A percentile compares a stretch with the other conserved stretches of the same genome.
phyloP scores from a whole-genome alignment of 106 monocot genomes.

The Triglochin maritima region DNA sequence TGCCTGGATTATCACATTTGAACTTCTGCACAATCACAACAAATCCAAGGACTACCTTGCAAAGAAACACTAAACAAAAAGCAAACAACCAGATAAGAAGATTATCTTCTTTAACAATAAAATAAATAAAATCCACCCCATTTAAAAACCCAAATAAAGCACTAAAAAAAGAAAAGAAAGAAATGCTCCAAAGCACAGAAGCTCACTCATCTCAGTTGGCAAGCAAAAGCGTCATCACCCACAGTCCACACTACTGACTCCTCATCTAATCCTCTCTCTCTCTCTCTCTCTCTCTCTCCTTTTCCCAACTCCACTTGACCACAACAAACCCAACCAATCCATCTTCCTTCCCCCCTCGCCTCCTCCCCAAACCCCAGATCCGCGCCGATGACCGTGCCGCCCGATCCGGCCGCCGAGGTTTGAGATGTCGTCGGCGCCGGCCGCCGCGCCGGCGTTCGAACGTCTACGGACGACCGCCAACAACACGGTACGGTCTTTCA shows the following conservation, averaged over 20 bases:
- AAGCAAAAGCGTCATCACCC: too few relatives aligned
- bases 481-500: slow-evolving; percentile 34
- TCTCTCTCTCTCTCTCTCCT: slow-evolving; percentile 9
- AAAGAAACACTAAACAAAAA: too few relatives aligned
- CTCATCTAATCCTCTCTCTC: slow-evolving; percentile 2
- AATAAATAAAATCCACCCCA: too few relatives aligned
- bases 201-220: too few relatives aligned
- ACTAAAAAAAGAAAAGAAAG: too few relatives aligned
- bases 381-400: neutral
- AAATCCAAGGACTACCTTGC: too few relatives aligned
- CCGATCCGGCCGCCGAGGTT: neutral
- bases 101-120: too few relatives aligned
- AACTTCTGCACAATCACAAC: too few relatives aligned
- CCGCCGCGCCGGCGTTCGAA: slow-evolving; percentile 41
- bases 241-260: neutral
- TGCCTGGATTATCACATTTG: too few relatives aligned
- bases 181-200: too few relatives aligned
- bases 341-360: neutral
- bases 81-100: too few relatives aligned
- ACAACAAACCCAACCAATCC: neutral
- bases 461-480: slow-evolving; percentile 30
- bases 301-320: neutral
- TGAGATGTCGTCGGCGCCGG: slow-evolving; percentile 54
- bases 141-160: too few relatives aligned
- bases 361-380: neutral